These are phyloP conservation scores for Penicillium occitanis DNA, from an alignment of 2,329 filamentous ascomycete species.

Conservation along the genomic window DNA sequence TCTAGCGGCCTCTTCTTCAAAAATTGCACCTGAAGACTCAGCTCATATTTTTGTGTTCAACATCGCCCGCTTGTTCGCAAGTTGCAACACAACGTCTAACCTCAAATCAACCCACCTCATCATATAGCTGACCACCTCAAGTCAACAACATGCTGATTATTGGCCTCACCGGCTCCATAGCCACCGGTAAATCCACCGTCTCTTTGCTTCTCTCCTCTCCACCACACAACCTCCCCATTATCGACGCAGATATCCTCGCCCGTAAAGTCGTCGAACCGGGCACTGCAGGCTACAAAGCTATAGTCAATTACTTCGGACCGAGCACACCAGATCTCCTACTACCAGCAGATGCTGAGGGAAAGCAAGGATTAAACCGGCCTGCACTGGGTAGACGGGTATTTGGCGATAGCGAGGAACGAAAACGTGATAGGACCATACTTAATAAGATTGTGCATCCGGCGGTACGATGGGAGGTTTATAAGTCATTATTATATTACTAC, in stretches of 20 bases:
- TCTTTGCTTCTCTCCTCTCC: constrained; percentile 75
- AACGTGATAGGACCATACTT: constrained; percentile 70
- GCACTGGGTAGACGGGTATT: constrained; percentile 85
- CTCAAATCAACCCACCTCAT: background rate
- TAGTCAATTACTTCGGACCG: constrained; percentile 76
- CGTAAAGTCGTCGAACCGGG: constrained; percentile 94
- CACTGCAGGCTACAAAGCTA: constrained; percentile 76
- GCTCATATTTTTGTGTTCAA: background rate
- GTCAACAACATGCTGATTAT: constrained; percentile 75
- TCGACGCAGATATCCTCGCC: constrained; percentile 91
- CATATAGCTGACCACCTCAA: background rate
- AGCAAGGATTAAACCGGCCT: constrained; percentile 77
- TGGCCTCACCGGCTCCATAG: constrained; percentile 93
- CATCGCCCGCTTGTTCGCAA: background rate
- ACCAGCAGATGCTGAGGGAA: constrained; percentile 53
- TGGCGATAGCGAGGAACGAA: constrained; percentile 69
- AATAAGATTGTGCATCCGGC: constrained; percentile 93
- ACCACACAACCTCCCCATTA: constrained; percentile 82
- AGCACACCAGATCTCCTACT: constrained; percentile 84
- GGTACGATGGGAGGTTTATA: constrained; percentile 79
- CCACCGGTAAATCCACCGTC: constrained; percentile 96
- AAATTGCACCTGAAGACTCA: background rate
- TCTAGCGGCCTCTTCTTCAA: background rate
- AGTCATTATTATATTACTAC: constrained; percentile 70
- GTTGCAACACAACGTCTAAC: background rate